Conservation (phyloP, 1,284 basidiomycete species). For the Gymnopus androsaceus region DNA sequence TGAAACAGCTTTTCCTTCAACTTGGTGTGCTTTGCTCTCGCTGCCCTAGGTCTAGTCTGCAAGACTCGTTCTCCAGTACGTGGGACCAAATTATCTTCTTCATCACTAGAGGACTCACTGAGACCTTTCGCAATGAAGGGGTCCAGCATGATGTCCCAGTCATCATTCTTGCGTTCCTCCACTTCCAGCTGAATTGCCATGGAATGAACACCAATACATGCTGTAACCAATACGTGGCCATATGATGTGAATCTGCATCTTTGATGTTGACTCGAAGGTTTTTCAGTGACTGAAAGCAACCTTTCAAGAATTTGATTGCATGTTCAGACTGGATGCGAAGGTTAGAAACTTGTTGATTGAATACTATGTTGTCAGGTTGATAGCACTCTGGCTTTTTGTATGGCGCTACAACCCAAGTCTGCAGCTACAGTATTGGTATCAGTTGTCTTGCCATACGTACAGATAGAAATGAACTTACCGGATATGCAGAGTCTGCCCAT, state of each 20-base stretch:
- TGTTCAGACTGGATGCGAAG: slow-evolving; percentile 15
- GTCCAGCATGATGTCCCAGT: background rate
- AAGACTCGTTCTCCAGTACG: too few relatives aligned
- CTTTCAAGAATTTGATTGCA: slow-evolving; percentile 18
- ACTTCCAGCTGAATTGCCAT: background rate
- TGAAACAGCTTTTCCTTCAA: too few relatives aligned
- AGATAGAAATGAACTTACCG: background rate
- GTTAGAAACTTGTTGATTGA: slow-evolving; percentile 3
- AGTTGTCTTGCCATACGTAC: background rate
- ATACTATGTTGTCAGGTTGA: background rate
- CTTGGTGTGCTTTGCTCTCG: too few relatives aligned
- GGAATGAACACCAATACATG: slow-evolving; percentile 13
- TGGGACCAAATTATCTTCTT: too few relatives aligned
- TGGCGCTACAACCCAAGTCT: slow-evolving; percentile 8
- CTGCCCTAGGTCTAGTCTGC: too few relatives aligned
- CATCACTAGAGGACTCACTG: too few relatives aligned
- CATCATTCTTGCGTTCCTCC: background rate
- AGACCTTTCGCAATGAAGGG: background rate
- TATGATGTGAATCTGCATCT: slow-evolving; percentile 13
- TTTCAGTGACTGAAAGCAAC: slow-evolving; percentile 18
- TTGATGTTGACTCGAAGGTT: slow-evolving; percentile 19
- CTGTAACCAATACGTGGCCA: slow-evolving; percentile 20
- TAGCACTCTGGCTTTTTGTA: slow-evolving; percentile 5
- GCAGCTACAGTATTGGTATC: background rate
- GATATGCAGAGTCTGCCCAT: slow-evolving; percentile 41